Base-by-base conservation (phyloP, 140 eudicot genomes). In the Anethum foeniculum region DNA sequence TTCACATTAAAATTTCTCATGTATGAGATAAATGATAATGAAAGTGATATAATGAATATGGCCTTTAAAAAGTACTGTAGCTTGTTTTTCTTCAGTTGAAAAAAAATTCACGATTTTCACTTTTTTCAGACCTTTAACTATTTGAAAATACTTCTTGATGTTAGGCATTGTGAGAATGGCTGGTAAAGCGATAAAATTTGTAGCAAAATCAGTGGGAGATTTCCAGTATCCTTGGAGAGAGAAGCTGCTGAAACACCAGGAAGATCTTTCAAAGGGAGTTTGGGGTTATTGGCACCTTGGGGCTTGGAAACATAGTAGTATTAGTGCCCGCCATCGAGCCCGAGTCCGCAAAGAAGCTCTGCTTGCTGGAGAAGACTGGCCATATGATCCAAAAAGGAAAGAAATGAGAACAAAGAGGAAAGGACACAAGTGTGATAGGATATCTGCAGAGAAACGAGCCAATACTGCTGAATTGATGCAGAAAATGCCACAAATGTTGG, bases 251-350 rank as follows among this genome's bases (percentile, higher is more conserved):
- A 93, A 91, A 81, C 88, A 93, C 88, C 90, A 90, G 81, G 93
- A 89, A 27, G 98, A 93, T 77, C 90, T 93, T 1, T 84, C 97
- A 0, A 93, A 91, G 87, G 98, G 98, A 0, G 97, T 91, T 56
- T 93, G 98, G 97, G 98, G 98, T n/a, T 89, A 93, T 58, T 93
- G 98, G 98, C 90, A 91, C 83, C 90, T 93, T 7, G 98, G 98
- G 77, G 97, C 98, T 39, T 93, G 97, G 98, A 91, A 91, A 81
- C 96, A 90, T 15, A 85, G 92, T 0, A 90, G 87, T 39, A 93
- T 93, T 68, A 91, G 98, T 86, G 97, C 91, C 43, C 88, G 98
- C 23, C 90, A 82, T 78, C 87, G 98, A 54, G 97, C 98, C 76
- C 89, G 93, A 21, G 81, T 93, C 51, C 88, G 98, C 25, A 93